phyloP scores from a whole-genome alignment of 2,329 filamentous ascomycete species.

The Monosporascus sp. region DNA sequence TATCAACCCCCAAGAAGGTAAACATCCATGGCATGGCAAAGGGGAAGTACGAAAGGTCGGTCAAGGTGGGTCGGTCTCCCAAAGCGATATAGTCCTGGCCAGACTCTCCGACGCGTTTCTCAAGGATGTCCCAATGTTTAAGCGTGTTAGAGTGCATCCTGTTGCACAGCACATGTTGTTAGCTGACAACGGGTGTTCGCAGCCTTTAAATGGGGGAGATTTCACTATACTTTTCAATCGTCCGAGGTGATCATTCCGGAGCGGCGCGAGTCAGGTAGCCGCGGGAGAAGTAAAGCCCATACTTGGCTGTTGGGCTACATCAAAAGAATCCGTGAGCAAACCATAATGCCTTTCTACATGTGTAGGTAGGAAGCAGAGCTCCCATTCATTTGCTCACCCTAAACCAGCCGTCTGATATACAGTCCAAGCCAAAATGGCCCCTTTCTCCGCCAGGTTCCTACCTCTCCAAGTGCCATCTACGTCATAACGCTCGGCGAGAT shows the following conservation, averaged over 20 bases:
- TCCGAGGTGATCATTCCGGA: slow-evolving; percentile 15
- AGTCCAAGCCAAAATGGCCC: slow-evolving; percentile 26
- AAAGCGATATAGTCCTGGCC: slow-evolving; percentile 30
- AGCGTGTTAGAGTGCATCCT: slow-evolving; percentile 22
- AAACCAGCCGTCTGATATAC: slow-evolving; percentile 32
- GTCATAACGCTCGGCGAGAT: slow-evolving; percentile 31
- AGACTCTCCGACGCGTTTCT: slow-evolving; percentile 14
- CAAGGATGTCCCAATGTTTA: slow-evolving; percentile 25
- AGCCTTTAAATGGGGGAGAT: too few relatives aligned
- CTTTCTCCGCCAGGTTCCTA: slow-evolving; percentile 23
- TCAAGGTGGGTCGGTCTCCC: slow-evolving; percentile 28
- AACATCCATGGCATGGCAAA: slow-evolving; percentile 35
- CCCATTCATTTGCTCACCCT: slow-evolving; percentile 18
- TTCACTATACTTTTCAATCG: slow-evolving; percentile 6
- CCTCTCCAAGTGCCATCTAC: slow-evolving; percentile 29
- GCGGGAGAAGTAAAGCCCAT: slow-evolving; percentile 29
- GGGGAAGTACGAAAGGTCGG: slow-evolving; percentile 31
- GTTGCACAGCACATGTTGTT: neutral
- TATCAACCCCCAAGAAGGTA: slow-evolving; percentile 26
- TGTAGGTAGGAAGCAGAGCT: too few relatives aligned
- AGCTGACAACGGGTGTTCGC: neutral
- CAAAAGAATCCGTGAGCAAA: neutral
- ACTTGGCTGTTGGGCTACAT: slow-evolving; percentile 26
- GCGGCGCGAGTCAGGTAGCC: slow-evolving; percentile 23
- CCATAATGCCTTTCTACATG: too few relatives aligned